Conservation (phyloP, 352 stramenopile species). For the Phytophthora tentaculata region DNA sequence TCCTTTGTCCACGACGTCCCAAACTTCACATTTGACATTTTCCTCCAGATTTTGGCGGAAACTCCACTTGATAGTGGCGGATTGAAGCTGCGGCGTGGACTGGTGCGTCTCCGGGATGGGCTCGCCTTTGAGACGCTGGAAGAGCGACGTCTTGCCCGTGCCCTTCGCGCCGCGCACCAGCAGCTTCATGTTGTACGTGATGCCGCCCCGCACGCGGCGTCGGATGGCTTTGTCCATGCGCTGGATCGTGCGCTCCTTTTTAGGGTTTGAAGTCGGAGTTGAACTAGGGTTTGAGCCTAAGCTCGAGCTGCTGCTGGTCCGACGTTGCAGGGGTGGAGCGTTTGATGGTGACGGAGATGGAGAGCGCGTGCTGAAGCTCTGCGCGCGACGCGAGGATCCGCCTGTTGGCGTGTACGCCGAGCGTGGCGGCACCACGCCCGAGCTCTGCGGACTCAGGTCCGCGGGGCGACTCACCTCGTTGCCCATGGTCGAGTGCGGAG, state of each 20-base stretch:
- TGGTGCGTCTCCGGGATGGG: conserved; percentile 72
- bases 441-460: conserved; percentile 35
- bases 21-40: conserved; percentile 91
- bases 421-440: conserved; percentile 27
- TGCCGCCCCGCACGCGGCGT: conserved; percentile 73
- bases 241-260: conserved; percentile 72
- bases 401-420: conserved; percentile 42
- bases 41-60: conserved; percentile 73
- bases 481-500: conserved; percentile 46
- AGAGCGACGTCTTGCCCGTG: conserved; percentile 91
- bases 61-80: conserved; percentile 88
- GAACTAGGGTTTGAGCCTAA: conserved; percentile 18
- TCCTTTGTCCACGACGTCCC: conserved; percentile 91
- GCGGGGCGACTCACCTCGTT: conserved; percentile 61
- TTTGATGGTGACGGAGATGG: conserved; percentile 19
- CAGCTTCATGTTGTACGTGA: conserved; percentile 94
- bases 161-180: conserved; percentile 81
- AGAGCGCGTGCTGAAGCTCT: conserved; percentile 51
- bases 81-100: conserved; percentile 88
- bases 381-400: conserved; percentile 32
- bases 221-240: conserved; percentile 87
- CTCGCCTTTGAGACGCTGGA: conserved; percentile 82
- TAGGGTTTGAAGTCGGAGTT: conserved; percentile 20
- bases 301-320: conserved; percentile 22
- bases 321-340: conserved; percentile 16